Conservation (phyloP, 2,329 filamentous ascomycete genomes). For the Fusarium secorum region DNA sequence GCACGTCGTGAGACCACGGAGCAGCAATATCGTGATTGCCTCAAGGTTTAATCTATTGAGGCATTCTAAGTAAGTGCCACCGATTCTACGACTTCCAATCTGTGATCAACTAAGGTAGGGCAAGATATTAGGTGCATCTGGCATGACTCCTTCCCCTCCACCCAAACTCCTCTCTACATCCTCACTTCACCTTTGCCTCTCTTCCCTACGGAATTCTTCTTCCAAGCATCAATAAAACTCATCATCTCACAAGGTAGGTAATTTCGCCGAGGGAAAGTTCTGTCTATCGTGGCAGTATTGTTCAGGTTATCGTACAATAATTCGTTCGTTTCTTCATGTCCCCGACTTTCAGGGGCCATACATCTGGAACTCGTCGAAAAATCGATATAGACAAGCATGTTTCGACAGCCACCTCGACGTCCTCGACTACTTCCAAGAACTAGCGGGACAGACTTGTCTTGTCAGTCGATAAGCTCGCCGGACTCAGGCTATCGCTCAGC, state of each 20-base stretch:
- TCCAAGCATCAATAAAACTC: slow-evolving; percentile 35
- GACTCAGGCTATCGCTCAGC: slow-evolving; percentile 45
- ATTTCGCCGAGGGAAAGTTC: not conserved
- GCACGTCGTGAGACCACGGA: not conserved
- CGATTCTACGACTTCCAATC: not conserved
- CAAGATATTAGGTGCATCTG: not conserved
- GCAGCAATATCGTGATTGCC: not conserved
- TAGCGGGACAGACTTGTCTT: not conserved
- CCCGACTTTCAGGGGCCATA: not conserved
- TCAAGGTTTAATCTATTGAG: not conserved
- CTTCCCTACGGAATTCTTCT: slow-evolving; percentile 31
- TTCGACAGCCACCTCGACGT: slow-evolving; percentile 19
- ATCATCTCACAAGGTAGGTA: slow-evolving; percentile 14
- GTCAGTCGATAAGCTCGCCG: slow-evolving; percentile 25
- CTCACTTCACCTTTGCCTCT: slow-evolving; percentile 25
- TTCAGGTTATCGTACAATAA: slow-evolving; percentile 15
- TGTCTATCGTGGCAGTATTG: slow-evolving; percentile 18
- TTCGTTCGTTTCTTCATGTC: slow-evolving; percentile 34
- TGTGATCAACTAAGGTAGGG: not conserved
- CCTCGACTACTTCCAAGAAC: slow-evolving; percentile 7
- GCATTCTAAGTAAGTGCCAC: not conserved
- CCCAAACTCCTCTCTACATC: slow-evolving; percentile 1
- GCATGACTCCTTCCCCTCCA: slow-evolving; percentile 37
- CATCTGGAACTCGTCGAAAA: not conserved
- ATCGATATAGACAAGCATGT: slow-evolving; percentile 6